phyloP scores from a whole-genome alignment of 1,139 yeast species.

The Wickerhamomyces sp. region DNA sequence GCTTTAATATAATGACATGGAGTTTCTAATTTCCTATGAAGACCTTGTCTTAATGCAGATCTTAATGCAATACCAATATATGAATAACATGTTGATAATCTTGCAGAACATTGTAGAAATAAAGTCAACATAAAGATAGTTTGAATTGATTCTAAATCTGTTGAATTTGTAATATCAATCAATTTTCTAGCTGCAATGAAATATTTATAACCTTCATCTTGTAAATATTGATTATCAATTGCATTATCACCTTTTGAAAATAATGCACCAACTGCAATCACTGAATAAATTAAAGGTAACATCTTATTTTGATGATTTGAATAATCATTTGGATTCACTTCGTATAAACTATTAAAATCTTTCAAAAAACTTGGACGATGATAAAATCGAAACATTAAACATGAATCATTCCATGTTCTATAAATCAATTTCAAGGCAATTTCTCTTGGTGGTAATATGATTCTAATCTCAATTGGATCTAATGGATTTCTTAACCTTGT shows the following conservation, averaged over 20 bases:
- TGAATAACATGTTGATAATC: slow-evolving; percentile 82
- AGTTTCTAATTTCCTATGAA: slow-evolving; percentile 48
- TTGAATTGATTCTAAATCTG: slow-evolving; percentile 64
- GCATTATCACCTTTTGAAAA: slow-evolving; percentile 44
- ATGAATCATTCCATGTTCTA: slow-evolving; percentile 81
- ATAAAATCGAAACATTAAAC: slow-evolving; percentile 78
- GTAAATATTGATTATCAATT: slow-evolving; percentile 43
- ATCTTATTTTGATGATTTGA: slow-evolving; percentile 72
- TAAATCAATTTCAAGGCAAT: slow-evolving; percentile 66
- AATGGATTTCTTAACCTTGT: slow-evolving; percentile 4
- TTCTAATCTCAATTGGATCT: slow-evolving; percentile 36
- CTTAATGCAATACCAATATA: slow-evolving; percentile 85
- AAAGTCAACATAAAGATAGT: slow-evolving; percentile 65
- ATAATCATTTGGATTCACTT: slow-evolving; percentile 63
- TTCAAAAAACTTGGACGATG: slow-evolving; percentile 75
- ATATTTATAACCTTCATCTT: slow-evolving; percentile 78
- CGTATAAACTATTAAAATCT: slow-evolving; percentile 52
- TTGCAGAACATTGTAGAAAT: slow-evolving; percentile 83
- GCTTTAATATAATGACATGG: slow-evolving; percentile 61
- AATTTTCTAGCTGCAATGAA: slow-evolving; percentile 78
- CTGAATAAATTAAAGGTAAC: slow-evolving; percentile 71
- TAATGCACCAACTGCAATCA: slow-evolving; percentile 69
- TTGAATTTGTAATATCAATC: slow-evolving; percentile 61
- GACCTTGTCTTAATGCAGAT: slow-evolving; percentile 77
- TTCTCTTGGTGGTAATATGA: slow-evolving; percentile 69